Percentiles rank a stretch among this genome's conserved stretches.
Conservation (phyloP, 2,329 filamentous ascomycete species). For the Aspergillus sp. region DNA sequence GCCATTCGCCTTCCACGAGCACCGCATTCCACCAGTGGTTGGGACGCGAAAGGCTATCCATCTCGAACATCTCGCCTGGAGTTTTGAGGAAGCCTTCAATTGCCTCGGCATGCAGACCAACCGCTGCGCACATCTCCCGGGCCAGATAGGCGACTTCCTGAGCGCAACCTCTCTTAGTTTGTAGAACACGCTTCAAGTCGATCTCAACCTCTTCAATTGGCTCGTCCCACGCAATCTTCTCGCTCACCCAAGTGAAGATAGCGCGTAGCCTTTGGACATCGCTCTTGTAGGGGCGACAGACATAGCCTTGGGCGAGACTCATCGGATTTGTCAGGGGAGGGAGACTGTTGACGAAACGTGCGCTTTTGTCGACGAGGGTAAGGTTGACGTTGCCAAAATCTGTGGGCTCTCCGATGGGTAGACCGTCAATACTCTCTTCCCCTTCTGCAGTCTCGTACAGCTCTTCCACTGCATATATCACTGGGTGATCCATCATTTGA, state of each 20-base stretch:
- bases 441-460: slow-evolving; percentile 82
- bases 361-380: slow-evolving; percentile 89
- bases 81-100: slow-evolving; percentile 87
- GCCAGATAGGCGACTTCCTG: slow-evolving; percentile 88
- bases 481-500: slow-evolving; percentile 89
- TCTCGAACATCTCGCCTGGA: slow-evolving; percentile 79
- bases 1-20: slow-evolving; percentile 90
- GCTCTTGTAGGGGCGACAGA: slow-evolving; percentile 90
- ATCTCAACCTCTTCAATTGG: slow-evolving; percentile 77
- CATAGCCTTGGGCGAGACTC: slow-evolving; percentile 82
- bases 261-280: slow-evolving; percentile 90
- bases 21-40: slow-evolving; percentile 99
- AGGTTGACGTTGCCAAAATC: slow-evolving; percentile 81
- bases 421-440: slow-evolving; percentile 82
- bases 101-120: slow-evolving; percentile 83
- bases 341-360: slow-evolving; percentile 81
- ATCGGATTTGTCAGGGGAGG: slow-evolving; percentile 79
- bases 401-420: slow-evolving; percentile 76
- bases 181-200: slow-evolving; percentile 80
- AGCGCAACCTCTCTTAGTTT: slow-evolving; percentile 78
- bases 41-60: slow-evolving; percentile 76
- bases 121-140: slow-evolving; percentile 87
- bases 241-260: slow-evolving; percentile 97
- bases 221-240: slow-evolving; percentile 93
- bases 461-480: slow-evolving; percentile 86